These are phyloP conservation scores for Zymoseptoria passerinii DNA, from an alignment of 2,329 filamentous ascomycete genomes.

Conservation along the genomic window DNA sequence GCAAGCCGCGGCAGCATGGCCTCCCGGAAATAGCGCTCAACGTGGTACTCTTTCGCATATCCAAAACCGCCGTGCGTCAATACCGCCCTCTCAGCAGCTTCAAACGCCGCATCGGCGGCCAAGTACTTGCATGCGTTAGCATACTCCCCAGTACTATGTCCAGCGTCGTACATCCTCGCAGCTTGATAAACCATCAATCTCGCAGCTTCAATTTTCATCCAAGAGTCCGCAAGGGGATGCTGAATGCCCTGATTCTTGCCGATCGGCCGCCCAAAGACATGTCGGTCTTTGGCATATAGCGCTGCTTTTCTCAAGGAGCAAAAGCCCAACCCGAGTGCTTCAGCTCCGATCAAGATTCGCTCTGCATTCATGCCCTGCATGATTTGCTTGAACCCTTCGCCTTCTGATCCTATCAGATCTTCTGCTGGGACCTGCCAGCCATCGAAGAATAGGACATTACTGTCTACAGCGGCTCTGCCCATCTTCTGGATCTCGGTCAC, in stretches of 20 bases:
- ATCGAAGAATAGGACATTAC: conserved; percentile 39
- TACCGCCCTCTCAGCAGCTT: conserved; percentile 53
- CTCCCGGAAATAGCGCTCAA: conserved; percentile 58
- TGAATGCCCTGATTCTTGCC: conserved; percentile 59
- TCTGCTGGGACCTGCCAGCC: conserved; percentile 34
- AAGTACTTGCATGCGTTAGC: conserved; percentile 63
- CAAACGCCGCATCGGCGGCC: conserved; percentile 56
- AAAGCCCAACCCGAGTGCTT: conserved; percentile 42
- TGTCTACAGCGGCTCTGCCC: conserved; percentile 39
- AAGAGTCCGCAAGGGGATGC: conserved; percentile 58
- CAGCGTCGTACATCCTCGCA: conserved; percentile 51
- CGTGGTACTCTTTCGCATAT: conserved; percentile 53
- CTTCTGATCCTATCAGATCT: conserved; percentile 37
- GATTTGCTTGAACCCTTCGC: conserved; percentile 44
- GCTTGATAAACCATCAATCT: conserved; percentile 60
- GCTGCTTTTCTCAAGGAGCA: conserved; percentile 45
- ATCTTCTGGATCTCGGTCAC: conserved; percentile 41
- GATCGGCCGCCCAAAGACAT: conserved; percentile 58
- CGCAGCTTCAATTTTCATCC: conserved; percentile 57
- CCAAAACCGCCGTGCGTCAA: conserved; percentile 57
- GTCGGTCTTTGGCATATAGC: conserved; percentile 57
- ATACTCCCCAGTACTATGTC: conserved; percentile 42
- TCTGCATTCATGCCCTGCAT: conserved; percentile 76
- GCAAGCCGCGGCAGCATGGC: conserved; percentile 57
- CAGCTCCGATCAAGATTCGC: conserved; percentile 57